phyloP scores from a whole-genome alignment of 345 rosid genomes.

The Salix arbutifolia region DNA sequence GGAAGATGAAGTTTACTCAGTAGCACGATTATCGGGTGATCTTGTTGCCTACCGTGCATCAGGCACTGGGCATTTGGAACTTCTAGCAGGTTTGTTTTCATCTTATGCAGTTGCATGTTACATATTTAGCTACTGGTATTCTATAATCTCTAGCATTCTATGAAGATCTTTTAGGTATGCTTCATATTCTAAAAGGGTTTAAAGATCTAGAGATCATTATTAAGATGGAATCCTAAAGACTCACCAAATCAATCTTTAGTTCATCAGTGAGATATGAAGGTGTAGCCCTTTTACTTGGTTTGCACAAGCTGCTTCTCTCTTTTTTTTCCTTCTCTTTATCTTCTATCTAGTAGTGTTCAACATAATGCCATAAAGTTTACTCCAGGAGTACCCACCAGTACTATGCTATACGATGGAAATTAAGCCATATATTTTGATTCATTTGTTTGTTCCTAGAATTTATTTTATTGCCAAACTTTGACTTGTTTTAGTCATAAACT shows the following conservation, averaged over 20 bases:
- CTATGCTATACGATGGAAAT: background rate
- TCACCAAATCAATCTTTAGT: background rate
- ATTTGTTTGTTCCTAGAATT: background rate
- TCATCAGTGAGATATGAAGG: background rate
- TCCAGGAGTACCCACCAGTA: background rate
- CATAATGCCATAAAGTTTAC: background rate
- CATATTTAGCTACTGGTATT: no score
- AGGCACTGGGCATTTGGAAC: slow-evolving; percentile 90
- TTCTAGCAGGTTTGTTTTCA: slow-evolving; percentile 61
- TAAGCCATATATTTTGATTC: background rate
- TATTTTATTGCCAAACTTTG: background rate
- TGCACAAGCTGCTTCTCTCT: background rate
- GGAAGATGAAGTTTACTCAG: slow-evolving; percentile 88
- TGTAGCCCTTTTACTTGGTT: background rate
- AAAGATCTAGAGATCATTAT: background rate
- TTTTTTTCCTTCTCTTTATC: background rate
- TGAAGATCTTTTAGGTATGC: background rate
- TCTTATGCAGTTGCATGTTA: background rate
- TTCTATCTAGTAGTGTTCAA: no score
- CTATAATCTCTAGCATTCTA: background rate
- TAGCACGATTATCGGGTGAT: slow-evolving; percentile 75
- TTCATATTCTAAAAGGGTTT: background rate
- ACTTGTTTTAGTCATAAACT: background rate
- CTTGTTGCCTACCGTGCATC: slow-evolving; percentile 92
- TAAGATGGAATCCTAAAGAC: background rate